Conservation (phyloP, 2,329 filamentous ascomycete genomes). For the Apiospora arundinis region DNA sequence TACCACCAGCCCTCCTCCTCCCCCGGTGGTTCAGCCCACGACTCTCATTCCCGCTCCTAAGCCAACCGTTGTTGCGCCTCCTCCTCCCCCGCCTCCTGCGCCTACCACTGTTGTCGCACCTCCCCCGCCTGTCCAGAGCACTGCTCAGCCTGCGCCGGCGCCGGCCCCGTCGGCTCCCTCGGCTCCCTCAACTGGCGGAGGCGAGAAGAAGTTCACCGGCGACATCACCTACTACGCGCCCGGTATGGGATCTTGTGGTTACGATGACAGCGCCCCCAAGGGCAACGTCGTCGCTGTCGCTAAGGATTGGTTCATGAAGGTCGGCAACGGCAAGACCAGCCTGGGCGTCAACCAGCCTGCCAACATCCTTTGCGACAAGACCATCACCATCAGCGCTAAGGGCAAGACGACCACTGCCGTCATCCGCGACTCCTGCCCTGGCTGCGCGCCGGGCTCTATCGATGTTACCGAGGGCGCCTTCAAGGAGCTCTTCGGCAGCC, state of each 20-base stretch:
- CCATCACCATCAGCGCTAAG: constrained; percentile 63
- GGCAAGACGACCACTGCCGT: constrained; percentile 64
- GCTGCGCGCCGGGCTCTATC: constrained; percentile 62
- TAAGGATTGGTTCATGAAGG: constrained; percentile 53
- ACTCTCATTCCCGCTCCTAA: constrained; percentile 26
- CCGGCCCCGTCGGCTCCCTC: constrained; percentile 27
- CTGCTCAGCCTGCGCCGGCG: constrained; percentile 4
- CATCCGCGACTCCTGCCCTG: constrained; percentile 79
- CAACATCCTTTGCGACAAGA: constrained; percentile 75
- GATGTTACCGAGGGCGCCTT: constrained; percentile 67
- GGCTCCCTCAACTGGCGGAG: constrained; percentile 34
- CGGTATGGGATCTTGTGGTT: constrained; percentile 73
- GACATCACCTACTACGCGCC: constrained; percentile 78
- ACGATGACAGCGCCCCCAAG: constrained; percentile 64
- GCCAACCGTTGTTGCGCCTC: neutral
- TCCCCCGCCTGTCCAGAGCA: neutral
- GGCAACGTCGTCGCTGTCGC: constrained; percentile 73
- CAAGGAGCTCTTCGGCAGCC: constrained; percentile 54
- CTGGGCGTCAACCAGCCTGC: constrained; percentile 40
- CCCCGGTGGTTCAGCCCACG: constrained; percentile 26
- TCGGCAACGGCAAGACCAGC: constrained; percentile 66
- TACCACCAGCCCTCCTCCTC: constrained; percentile 26
- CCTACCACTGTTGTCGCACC: constrained; percentile 14
- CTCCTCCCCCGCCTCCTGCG: constrained; percentile 1
- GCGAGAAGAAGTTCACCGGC: constrained; percentile 49